Conservation (phyloP, 108 stramenopile species). For the Aurantiochytrium sp. region DNA sequence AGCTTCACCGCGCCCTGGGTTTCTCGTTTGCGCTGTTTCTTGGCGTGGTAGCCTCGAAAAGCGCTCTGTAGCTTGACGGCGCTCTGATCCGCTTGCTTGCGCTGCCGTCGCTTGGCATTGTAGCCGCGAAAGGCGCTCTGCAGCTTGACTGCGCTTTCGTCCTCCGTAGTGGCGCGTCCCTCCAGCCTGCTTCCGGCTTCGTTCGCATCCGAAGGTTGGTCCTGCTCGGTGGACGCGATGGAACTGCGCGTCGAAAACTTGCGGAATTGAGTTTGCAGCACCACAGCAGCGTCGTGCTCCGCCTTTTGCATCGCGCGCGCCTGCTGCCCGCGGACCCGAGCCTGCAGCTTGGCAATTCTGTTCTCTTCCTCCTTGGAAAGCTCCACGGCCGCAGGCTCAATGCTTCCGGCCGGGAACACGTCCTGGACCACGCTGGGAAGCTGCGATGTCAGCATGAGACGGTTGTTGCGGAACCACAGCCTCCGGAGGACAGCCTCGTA, state of each 20-base stretch:
- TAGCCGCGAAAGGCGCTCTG: too few species aligned
- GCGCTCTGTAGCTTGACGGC: background rate
- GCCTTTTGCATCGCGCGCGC: background rate
- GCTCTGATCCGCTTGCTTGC: background rate
- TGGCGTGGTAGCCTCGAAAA: background rate
- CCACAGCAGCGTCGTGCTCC: background rate
- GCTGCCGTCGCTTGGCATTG: background rate
- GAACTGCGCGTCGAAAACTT: too few species aligned
- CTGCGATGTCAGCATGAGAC: background rate
- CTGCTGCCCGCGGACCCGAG: background rate
- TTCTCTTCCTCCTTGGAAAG: background rate
- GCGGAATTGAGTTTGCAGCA: background rate
- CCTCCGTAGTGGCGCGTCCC: too few species aligned
- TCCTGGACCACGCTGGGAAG: background rate
- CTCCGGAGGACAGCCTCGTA: background rate
- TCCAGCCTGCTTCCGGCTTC: background rate
- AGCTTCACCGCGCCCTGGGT: background rate
- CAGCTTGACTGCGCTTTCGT: too few species aligned
- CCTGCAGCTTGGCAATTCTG: background rate
- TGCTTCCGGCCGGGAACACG: background rate
- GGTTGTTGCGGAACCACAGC: conserved; percentile 13
- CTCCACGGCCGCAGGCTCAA: background rate
- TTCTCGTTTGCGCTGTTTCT: background rate
- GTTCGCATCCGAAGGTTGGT: too few species aligned
- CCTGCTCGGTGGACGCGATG: too few species aligned